Base-by-base conservation (phyloP, 2,329 filamentous ascomycete species). In the Cercospora citrullina region DNA sequence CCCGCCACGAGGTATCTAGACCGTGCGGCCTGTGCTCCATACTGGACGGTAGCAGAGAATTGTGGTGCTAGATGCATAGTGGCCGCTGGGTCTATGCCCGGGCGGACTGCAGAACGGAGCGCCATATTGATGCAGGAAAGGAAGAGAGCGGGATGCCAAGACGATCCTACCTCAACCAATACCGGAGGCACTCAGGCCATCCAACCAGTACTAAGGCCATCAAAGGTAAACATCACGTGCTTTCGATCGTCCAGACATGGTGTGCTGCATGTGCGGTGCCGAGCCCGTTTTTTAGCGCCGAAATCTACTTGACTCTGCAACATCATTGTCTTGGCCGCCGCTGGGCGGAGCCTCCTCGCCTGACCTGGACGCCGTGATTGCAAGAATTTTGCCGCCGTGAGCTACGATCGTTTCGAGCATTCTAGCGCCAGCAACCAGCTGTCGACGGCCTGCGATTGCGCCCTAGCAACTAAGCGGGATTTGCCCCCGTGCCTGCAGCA, bases 211-310 rank as follows among this genome's bases (percentile, higher is more conserved):
- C 45, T 21, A 14, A 51, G 53, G 26, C 53, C 26, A n/a, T 33
- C 16, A 58, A 28, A 57, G 36, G 16, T 42, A 42, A 6, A 18
- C 23, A 30, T 59, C 55, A 59, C 55, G 55, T 59, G 55, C 16
- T 14, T 1, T 18, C 55, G 18, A 59, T 59, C 55, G 28, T 6
- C 31, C 28, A 16, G 55, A 58, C 55, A 33, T 33, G 55, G 55
- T 33, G 28, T 59, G 28, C 55, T 59, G 55, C 55, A 59, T 31
- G 55, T 23, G 55, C 55, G 55, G 55, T 59, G 55, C 55, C 55
- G n/a, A 59, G 39, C 60, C 64, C 65, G 65, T 60, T 18, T 64
- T 67, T 67, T 67, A 67, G 65, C 61, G 65, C 36, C 28, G 30
- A 59, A 33, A 7, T 12, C 28, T 2, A 9, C 28, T 59, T 23